These are phyloP conservation scores for Thymus quinquecostatus DNA, from an alignment of 257 asterid species.

Conservation along the genomic window DNA sequence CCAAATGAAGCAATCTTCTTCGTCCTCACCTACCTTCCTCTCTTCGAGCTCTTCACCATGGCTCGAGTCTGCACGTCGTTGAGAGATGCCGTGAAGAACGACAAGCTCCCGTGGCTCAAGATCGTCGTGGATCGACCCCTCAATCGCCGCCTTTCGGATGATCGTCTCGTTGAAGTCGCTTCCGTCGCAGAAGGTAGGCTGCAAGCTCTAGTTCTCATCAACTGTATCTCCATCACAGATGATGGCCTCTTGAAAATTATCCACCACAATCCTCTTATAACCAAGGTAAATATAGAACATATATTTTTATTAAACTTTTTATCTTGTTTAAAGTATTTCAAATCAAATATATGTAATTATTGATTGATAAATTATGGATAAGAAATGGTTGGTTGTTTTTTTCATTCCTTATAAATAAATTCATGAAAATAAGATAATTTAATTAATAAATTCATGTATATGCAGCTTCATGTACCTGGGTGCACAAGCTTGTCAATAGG, in stretches of 20 bases:
- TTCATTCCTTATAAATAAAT: no score
- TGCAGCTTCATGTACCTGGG: conserved; percentile 71
- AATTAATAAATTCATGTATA: not conserved
- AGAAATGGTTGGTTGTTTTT: conserved; percentile 26
- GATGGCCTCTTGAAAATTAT: conserved; percentile 52
- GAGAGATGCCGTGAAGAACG: conserved; percentile 57
- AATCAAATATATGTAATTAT: no score
- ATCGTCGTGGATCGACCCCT: conserved; percentile 59
- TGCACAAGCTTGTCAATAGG: conserved; percentile 68
- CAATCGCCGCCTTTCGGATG: conserved; percentile 47
- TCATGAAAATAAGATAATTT: no score
- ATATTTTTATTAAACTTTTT: not conserved
- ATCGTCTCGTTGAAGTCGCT: conserved; percentile 48
- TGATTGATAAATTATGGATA: conserved; percentile 29
- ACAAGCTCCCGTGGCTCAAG: conserved; percentile 71
- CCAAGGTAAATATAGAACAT: conserved; percentile 43
- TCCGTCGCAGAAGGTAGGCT: conserved; percentile 59
- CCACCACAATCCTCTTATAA: conserved; percentile 54
- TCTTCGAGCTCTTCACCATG: conserved; percentile 58
- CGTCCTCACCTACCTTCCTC: conserved; percentile 64
- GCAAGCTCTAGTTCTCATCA: conserved; percentile 52
- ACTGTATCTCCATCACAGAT: conserved; percentile 64
- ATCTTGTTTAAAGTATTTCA: not conserved
- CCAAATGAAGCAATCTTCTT: conserved; percentile 74
- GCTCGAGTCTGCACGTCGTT: conserved; percentile 66